Evolutionary conservation across 140 eudicot species (phyloP).

Genomic region (Ambrosia hybrid): DNA sequence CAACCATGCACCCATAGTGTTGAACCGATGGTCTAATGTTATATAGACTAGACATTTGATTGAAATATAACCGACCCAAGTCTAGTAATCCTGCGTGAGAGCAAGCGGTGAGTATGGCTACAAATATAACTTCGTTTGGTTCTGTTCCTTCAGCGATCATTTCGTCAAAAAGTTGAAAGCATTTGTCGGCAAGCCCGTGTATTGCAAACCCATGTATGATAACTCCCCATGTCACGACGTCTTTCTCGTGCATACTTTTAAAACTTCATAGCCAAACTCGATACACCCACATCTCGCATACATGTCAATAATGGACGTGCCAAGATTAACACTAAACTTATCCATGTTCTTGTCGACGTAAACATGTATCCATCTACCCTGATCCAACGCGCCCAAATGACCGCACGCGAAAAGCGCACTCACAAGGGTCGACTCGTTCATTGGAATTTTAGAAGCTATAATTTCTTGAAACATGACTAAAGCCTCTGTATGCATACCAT

Average conservation of each 20-base stretch:
- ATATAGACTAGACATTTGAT: constrained; percentile 34
- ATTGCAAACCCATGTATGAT: constrained; percentile 45
- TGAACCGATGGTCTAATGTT: constrained; percentile 47
- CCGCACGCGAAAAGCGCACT: constrained; percentile 48
- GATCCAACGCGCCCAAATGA: constrained; percentile 39
- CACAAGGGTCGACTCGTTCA: constrained; percentile 42
- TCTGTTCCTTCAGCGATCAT: constrained; percentile 31
- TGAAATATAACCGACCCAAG: constrained; percentile 39
- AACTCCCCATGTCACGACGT: constrained; percentile 51
- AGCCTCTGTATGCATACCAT: constrained; percentile 39
- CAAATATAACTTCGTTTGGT: constrained; percentile 47
- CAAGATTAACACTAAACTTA: constrained; percentile 28
- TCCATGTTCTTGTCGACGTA: constrained; percentile 29
- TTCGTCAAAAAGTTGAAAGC: constrained; percentile 46
- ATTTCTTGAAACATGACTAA: constrained; percentile 34
- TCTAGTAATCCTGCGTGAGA: constrained; percentile 46
- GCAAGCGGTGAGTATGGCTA: constrained; percentile 49
- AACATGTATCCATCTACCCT: constrained; percentile 53
- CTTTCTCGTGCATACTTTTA: constrained; percentile 36
- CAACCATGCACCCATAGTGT: constrained; percentile 62
- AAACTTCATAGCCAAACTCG: constrained; percentile 35
- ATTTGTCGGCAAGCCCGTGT: constrained; percentile 39
- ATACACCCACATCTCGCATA: constrained; percentile 50
- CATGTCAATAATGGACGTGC: constrained; percentile 49
- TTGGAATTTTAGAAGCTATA: constrained; percentile 25